These are phyloP conservation scores for Gloeopeniophorella convolvens DNA, from an alignment of 768 basidiomycete genomes.

Conservation along the genomic window DNA sequence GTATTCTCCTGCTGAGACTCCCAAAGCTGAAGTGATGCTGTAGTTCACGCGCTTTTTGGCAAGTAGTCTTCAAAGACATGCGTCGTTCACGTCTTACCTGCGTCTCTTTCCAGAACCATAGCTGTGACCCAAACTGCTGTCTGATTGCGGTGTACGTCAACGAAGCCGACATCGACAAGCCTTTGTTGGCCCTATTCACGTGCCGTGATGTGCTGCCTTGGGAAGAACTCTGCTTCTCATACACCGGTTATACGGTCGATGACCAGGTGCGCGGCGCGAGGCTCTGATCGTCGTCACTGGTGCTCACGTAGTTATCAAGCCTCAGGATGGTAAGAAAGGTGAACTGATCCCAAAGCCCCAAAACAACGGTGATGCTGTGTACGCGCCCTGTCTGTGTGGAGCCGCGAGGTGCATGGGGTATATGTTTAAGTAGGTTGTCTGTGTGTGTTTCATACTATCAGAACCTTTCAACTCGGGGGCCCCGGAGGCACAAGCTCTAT, in stretches of 20 bases:
- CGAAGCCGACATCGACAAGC: conserved; percentile 65
- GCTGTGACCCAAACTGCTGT: conserved; percentile 79
- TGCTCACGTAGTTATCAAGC: not conserved
- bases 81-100: not conserved
- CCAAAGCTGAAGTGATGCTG: conserved; percentile 5
- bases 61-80: conserved; percentile 24
- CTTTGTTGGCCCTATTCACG: conserved; percentile 63
- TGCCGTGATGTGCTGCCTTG: conserved; percentile 50
- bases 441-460: too few species aligned
- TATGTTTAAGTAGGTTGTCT: conserved; percentile 21
- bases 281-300: too few species aligned
- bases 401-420: conserved; percentile 44
- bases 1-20: not conserved
- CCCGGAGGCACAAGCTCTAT: too few species aligned
- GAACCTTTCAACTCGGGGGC: too few species aligned
- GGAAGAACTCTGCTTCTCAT: conserved; percentile 77
- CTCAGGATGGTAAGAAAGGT: not conserved
- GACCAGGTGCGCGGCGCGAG: too few species aligned
- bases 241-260: conserved; percentile 45
- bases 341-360: too few species aligned
- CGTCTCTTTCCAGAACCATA: conserved; percentile 62
- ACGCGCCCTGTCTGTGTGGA: conserved; percentile 45
- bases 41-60: conserved; percentile 92
- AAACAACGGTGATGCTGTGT: conserved; percentile 36
- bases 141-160: conserved; percentile 75